A percentile compares a stretch with the other conserved stretches of the same genome.
phyloP scores from a whole-genome alignment of 768 basidiomycete species.

The Kwoniella botswanensis region DNA sequence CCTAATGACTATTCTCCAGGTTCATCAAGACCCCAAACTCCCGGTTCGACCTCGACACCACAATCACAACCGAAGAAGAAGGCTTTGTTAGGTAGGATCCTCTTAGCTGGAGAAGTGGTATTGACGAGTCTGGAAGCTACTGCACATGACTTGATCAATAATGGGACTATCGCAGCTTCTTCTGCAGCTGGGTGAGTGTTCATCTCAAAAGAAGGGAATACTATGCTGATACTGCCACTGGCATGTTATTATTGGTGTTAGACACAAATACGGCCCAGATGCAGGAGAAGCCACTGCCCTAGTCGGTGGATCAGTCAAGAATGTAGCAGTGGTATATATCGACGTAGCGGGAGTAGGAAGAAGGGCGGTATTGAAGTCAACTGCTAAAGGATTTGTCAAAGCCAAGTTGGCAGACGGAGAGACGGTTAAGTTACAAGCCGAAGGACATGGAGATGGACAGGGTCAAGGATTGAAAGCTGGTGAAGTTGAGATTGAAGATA shows the following conservation, averaged over 20 bases:
- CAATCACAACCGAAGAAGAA: conserved; percentile 27
- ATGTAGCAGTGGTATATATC: conserved; percentile 76
- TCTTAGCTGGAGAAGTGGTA: conserved; percentile 56
- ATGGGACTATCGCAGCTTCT: conserved; percentile 50
- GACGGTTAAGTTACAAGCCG: conserved; percentile 46
- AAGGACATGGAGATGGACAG: conserved; percentile 27
- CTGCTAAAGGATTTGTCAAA: conserved; percentile 54
- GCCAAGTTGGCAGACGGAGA: conserved; percentile 46
- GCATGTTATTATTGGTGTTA: conserved; percentile 9
- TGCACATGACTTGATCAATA: conserved; percentile 49
- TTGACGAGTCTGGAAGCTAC: conserved; percentile 55
- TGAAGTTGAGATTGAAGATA: conserved; percentile 27
- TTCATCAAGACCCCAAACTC: conserved; percentile 11
- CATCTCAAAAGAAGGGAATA: not conserved
- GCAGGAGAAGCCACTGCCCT: conserved; percentile 68
- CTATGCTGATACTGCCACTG: not conserved
- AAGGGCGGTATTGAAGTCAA: conserved; percentile 68
- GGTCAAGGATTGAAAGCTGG: conserved; percentile 23
- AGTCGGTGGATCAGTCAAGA: conserved; percentile 70
- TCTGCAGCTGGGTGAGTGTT: conserved; percentile 52
- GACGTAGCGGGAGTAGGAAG: conserved; percentile 75
- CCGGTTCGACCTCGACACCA: not conserved
- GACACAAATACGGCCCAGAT: conserved; percentile 67
- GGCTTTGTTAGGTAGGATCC: conserved; percentile 34
- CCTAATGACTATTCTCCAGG: conserved; percentile 3